Base-by-base conservation (phyloP, 1,284 basidiomycete species). In the Crocinoboletus sp. region DNA sequence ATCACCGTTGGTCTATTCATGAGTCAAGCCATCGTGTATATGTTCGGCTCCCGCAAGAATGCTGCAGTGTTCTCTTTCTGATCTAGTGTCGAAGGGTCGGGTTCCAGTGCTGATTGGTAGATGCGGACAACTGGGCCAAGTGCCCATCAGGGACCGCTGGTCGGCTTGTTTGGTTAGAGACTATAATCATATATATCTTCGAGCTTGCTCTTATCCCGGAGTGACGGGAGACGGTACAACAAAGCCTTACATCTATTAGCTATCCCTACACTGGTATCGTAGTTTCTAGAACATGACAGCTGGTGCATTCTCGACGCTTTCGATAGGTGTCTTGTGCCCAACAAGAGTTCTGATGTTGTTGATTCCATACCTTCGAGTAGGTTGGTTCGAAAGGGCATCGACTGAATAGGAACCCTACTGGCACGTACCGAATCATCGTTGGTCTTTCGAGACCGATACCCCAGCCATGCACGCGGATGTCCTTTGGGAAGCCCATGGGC, bases 401-500 rank as follows among this genome's bases (percentile, higher is more conserved):
- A 9, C 16, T 6, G 16, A 19, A 41, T 28, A 24, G 34, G 4
- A 19, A 10, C 28, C 29, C 12, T 7, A 20, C 3, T 19, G 15
- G 19, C 16, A 69, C 82, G 50, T 53, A 90, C 89, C 92, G 82
- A 70, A 99, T 99, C 96, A 99, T 99, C 1, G 96, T 99, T n/a
- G 96, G 96, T 51, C 96, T 74, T 70, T 99, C 96, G 27, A 99
- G 74, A 61, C 85, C 83, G 54, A 99, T 80, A 44, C 96, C 96
- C 93, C 95, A 99, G 15, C 96, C 96, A 54, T 96, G 87, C 3
- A 98, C 95, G 41, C 94, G 86, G 9, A 99, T 94, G 57, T 94
- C 94, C 55, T 94, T 91, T 3, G 96, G 96, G 61, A 99, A 84
- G 32, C 96, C 96, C 94, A 99, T 99, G 8, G 96, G 94, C 63